Base-by-base conservation (phyloP, 805 yeast species). In the Ogataea ganodermae region DNA sequence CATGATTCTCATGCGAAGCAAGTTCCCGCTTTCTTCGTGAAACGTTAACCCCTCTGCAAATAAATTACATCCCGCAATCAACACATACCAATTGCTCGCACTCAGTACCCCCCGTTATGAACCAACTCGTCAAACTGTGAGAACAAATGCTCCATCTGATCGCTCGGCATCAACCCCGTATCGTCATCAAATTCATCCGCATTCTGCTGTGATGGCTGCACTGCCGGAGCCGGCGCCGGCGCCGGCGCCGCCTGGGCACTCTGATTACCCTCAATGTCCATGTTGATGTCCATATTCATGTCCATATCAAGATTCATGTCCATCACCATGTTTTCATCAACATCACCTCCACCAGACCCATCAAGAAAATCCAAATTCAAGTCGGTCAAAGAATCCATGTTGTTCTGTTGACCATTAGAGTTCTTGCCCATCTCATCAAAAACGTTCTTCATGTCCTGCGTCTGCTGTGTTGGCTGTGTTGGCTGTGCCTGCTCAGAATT, bases 101-200 rank as follows among this genome's bases (percentile, higher is more conserved):
- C 37, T 18, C 22, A 45, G 40, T 30, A 44, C 9, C 49, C 48
- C 27, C 53, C 50, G 35, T 55, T 57, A 20, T 56, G 57, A 14
- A 63, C 65, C 42, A 62, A 49, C 32, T 63, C 67, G 48, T 64
- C 68, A 48, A 64, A 64, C 40, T 63, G 66, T 40, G 62, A 56
- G 28, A 64, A 61, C 33, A 64, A 50, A 42, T 63, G 56, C 45
- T 63, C 66, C 67, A 61, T 63, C 44, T 63, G 65, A 42, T 63
- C 68, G 13, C 60, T 49, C 4, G 65, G 62, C 66, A 62, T 54
- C 31, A 59, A 27, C 22, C 42, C 37, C 12, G 38, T 23, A 16
- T 53, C 54, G 30, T 51, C 56, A 7, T 39, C 51, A 33, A 49
- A 39, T 7, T 37, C 47, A 21, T 33, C 36, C 18, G 32, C 6